Percentiles rank a stretch among this genome's conserved stretches.
Conservation (phyloP, 2,329 filamentous ascomycete genomes). For the Alternaria sp. region DNA sequence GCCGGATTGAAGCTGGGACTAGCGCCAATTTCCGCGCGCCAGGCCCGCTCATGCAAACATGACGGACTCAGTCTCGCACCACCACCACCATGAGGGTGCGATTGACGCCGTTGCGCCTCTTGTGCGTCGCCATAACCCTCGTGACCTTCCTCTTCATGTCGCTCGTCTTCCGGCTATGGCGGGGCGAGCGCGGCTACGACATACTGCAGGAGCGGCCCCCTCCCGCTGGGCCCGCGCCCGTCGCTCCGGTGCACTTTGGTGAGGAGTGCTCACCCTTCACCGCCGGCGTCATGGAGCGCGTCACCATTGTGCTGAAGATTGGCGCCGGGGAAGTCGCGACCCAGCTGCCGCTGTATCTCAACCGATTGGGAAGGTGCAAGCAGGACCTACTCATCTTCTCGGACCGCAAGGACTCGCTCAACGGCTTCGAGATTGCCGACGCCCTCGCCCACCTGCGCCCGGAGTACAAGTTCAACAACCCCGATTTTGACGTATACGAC, state of each 20-base stretch:
- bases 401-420: slow-evolving; percentile 61
- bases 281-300: slow-evolving; percentile 49
- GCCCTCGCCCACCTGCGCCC: slow-evolving; percentile 54
- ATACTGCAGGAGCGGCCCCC: slow-evolving; percentile 35
- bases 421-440: slow-evolving; percentile 57
- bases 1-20: slow-evolving; percentile 4
- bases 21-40: slow-evolving; percentile 15
- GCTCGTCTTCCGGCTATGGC: slow-evolving; percentile 30
- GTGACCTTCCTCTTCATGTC: slow-evolving; percentile 29
- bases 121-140: slow-evolving; percentile 36
- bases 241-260: slow-evolving; percentile 33
- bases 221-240: slow-evolving; percentile 23
- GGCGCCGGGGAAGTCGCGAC: slow-evolving; percentile 63
- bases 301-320: slow-evolving; percentile 64
- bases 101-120: slow-evolving; percentile 44
- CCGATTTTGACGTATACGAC: slow-evolving; percentile 61
- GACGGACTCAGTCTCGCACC: slow-evolving; percentile 16
- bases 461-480: slow-evolving; percentile 50
- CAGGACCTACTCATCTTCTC: slow-evolving; percentile 64
- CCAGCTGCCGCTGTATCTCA: slow-evolving; percentile 63
- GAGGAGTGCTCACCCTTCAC: slow-evolving; percentile 42
- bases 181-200: slow-evolving; percentile 40
- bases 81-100: slow-evolving; percentile 43
- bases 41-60: slow-evolving; percentile 17
- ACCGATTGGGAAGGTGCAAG: slow-evolving; percentile 62